Base-by-base conservation (phyloP, 441 rosid genomes). In the Populus tomentosa region DNA sequence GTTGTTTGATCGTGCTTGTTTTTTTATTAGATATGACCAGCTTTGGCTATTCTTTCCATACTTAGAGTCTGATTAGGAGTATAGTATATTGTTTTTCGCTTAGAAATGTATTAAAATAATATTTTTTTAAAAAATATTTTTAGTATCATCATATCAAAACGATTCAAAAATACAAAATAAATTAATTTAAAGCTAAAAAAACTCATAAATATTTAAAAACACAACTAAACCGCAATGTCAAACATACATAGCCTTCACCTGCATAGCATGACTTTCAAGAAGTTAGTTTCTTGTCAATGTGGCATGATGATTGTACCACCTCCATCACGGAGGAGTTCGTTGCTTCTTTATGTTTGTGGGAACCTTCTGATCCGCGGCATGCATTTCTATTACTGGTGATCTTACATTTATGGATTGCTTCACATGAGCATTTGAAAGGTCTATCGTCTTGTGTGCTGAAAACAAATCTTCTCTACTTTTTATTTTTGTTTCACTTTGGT, bases 401-500 rank as follows among this genome's bases (percentile, higher is more conserved):
- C 63, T 63, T 81, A 80, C 71, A 70, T 82, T 82, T 32, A 73
- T 84, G 42, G 83, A 82, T 69, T 72, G 61, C 75, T 90, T 78
- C 73, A 63, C 87, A 23, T 73, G 75, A 79, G 93, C 93, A 78
- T 85, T 92, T 77, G 89, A 92, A 84, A 89, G 85, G 79, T 94
- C 97, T 64, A 79, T 90, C 63, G 23, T 73, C 75, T 77, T 91
- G 81, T 94, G 89, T 71, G 81, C 81, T n/a, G 84, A 82, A 67
- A 86, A 83, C 72, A 83, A 85, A 86, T 77, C 87, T 72, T 33
- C 36, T 33, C 36, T 33, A 33, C 36, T 33, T 33, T 33, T 33
- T 33, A 33, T 33, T 33, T 33, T 33, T 33, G 36, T 5, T 33
- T 6, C 36, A 33, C 8, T 33, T 1, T 33, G 8, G 36, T 33